Base-by-base conservation (phyloP, 768 basidiomycete genomes). In the Boletus speciosus region DNA sequence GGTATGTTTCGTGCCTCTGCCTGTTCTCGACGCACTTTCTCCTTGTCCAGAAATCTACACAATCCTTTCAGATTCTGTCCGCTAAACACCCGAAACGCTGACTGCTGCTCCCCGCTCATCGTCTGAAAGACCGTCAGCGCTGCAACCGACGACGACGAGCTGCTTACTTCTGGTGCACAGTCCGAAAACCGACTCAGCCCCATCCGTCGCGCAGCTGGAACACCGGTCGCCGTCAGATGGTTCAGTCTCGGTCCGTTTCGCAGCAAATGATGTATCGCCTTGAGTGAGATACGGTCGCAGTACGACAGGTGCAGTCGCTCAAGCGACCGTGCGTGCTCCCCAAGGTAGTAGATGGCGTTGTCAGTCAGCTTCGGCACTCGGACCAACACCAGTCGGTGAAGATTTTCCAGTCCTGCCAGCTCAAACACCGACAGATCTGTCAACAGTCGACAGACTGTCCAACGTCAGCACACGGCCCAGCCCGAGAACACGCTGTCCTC, bases 391-490 rank as follows among this genome's bases (percentile, higher is more conserved):
- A 98, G 77, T 19, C 90, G 82, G 52, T 84, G 85, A 34, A 98
- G 78, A 27, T 80, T 79, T 23, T 79, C 75, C 45, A 95, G 75
- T 16, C 76, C 75, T 8, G 88, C 85, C 42, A 97, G 72, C 74
- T 93, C 93, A 63, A 87, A 81, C 23, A 95, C 83, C 44, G 86
- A 81, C 77, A 90, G 78, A 69, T 98, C 93, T 55, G 92, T 95
- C 52, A 98, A 73, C 54, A 82, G 79, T 29, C 84, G 78, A 73
- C 93, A 94, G 73, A 88, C 90, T 92, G 57, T 54, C 54, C 27
- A 12, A n/a, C 36, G 49, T 70, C 55, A 67, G 62, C 34, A 51
- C 39, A 51, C 21, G 3, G 1, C 14, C 43, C 48, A 44, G 48
- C 34, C 48, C 55, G 15, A 55, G 23, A 60, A 53, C 48, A 15